These are phyloP conservation scores for Oidiodendron maius DNA, from an alignment of 495 filamentous ascomycete genomes.

Conservation along the genomic window DNA sequence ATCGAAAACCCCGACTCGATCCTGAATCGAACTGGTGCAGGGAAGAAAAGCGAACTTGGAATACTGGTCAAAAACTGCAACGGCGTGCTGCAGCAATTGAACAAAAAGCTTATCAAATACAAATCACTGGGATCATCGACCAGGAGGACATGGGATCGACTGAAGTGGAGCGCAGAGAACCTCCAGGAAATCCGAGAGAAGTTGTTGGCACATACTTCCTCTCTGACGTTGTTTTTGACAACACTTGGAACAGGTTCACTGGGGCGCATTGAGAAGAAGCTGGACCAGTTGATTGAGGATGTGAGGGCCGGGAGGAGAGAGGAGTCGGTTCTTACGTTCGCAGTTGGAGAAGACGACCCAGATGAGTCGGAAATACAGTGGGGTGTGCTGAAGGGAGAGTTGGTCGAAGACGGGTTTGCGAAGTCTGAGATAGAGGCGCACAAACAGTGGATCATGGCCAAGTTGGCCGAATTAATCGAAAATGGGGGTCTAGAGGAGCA, in stretches of 20 bases:
- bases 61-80: background rate
- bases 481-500: background rate
- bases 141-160: constrained; percentile 11
- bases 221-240: background rate
- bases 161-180: constrained; percentile 1
- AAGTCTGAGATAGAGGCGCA: constrained; percentile 6
- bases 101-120: constrained; percentile 9
- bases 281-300: constrained; percentile 6
- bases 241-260: background rate
- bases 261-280: constrained; percentile 6
- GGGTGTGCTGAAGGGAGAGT: constrained; percentile 2
- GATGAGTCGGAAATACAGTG: constrained; percentile 6
- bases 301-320: background rate
- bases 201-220: constrained; percentile 2
- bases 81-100: background rate
- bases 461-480: constrained; percentile 2
- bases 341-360: background rate
- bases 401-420: constrained; percentile 5
- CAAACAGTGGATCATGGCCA: constrained; percentile 7
- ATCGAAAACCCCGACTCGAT: constrained; percentile 9
- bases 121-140: constrained; percentile 4
- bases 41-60: constrained; percentile 1
- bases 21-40: constrained; percentile 1
- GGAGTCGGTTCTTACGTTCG: constrained; percentile 2
- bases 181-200: constrained; percentile 1